Evolutionary conservation across 805 yeast species (phyloP), one percentile per base, ranked within the genome.

Genomic region (Candida succiphila): DNA sequence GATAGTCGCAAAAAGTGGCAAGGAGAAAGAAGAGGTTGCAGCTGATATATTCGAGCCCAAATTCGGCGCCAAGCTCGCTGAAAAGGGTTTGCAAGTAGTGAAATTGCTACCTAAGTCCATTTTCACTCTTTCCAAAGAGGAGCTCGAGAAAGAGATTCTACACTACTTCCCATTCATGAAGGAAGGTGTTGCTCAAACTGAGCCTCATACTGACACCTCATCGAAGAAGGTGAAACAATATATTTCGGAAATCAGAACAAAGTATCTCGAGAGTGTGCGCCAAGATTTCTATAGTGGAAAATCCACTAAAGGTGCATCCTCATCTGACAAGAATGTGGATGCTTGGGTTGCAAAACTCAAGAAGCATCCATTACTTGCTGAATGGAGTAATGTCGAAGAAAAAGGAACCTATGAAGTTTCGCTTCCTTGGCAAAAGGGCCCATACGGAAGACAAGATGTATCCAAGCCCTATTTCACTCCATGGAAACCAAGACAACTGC

Each of bases 401-500:
- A 42, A 42, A 25, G 58, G 60, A 22, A 25, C 23, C 2, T 53
- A 54, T 21, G 54, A 60, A n/a, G 69, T 85, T 32, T 48, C 63
- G 24, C 63, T 87, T 37, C 95, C 95, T 36, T 84, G 92, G 88
- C 94, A 86, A 59, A 67, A 67, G 37, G 72, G 76, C 30, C 67
- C 82, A 40, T 86, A 69, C 56, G 97, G 97, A 17, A 78, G 94
- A 48, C 58, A 74, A 44, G 80, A 84, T 34, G 79, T 87, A 13
- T 51, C 65, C 14, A 87, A 83, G 61, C 72, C 88, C 4, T 92
- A 80, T 60, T 92, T 89, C 66, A 86, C 97, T 3, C 98, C 98
- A 33, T 92, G 96, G 96, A 71, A 78, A 38, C 94, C 96, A 44
- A 80, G 96, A 61, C 92, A 86, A 29, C 92, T 89, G 60, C 61